A percentile compares a stretch with the other conserved stretches of the same genome.
phyloP scores from a whole-genome alignment of 2,329 filamentous ascomycete genomes.

The Hypoxylon sp. region DNA sequence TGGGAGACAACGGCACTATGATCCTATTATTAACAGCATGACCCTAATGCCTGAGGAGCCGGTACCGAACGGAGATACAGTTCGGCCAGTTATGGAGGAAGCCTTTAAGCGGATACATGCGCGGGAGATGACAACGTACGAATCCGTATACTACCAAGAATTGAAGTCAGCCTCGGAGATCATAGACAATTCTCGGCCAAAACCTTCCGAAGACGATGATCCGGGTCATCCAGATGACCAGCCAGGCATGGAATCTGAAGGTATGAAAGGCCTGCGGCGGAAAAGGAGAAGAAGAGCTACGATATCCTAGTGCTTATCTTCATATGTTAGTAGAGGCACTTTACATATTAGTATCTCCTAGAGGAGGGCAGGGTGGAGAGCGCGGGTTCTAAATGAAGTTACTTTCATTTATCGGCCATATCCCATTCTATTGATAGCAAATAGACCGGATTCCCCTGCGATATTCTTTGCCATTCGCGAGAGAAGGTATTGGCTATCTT shows the following conservation, averaged over 20 bases:
- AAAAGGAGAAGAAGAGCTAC: neutral
- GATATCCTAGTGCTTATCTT: neutral
- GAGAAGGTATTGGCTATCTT: too few species aligned
- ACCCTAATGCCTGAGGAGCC: neutral
- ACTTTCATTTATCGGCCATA: too few species aligned
- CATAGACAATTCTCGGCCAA: neutral
- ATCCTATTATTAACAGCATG: too few species aligned
- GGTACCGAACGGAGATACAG: neutral
- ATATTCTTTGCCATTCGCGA: too few species aligned
- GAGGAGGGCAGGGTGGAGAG: neutral
- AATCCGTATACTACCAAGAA: conserved; percentile 1
- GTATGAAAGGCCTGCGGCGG: neutral
- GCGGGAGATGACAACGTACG: neutral
- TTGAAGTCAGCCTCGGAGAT: neutral
- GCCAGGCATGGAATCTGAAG: neutral
- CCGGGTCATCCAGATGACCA: neutral
- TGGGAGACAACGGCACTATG: too few species aligned
- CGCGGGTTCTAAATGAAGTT: neutral
- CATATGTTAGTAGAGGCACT: neutral
- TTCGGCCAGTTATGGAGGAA: neutral
- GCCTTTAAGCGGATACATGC: neutral
- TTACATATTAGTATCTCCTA: neutral
- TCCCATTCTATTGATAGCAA: too few species aligned
- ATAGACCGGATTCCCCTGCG: too few species aligned
- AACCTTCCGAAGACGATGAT: neutral